Evolutionary conservation across 2,329 filamentous ascomycete genomes (phyloP).

Genomic region (Thermoascus crustaceus): DNA sequence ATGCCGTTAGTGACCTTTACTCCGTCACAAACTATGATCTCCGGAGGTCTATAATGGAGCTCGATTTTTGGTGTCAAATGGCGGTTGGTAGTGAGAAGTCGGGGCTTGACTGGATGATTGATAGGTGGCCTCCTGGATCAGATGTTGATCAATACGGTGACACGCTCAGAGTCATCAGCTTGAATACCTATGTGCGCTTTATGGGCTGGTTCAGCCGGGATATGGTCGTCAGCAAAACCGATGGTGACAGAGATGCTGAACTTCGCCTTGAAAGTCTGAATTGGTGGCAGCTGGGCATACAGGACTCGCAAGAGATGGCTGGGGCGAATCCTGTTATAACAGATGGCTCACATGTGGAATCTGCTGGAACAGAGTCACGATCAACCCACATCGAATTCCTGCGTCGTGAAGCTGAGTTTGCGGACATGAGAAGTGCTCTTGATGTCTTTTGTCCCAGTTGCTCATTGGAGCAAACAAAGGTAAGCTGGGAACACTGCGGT

Average conservation of each 20-base stretch:
- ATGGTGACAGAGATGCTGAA: constrained; percentile 51
- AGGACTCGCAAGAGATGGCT: constrained; percentile 45
- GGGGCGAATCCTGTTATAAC: constrained; percentile 25
- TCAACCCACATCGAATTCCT: constrained; percentile 20
- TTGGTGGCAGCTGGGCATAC: constrained; percentile 58
- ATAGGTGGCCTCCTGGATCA: constrained; percentile 63
- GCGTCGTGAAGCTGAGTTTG: constrained; percentile 19
- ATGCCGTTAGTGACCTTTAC: constrained; percentile 63
- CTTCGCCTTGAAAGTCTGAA: constrained; percentile 57
- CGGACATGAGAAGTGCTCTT: constrained; percentile 28
- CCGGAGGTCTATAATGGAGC: constrained; percentile 69
- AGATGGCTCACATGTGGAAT: constrained; percentile 1
- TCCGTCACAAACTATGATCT: constrained; percentile 62
- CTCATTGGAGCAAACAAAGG: constrained; percentile 20
- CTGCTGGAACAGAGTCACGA: constrained; percentile 10
- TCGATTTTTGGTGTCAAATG: constrained; percentile 97
- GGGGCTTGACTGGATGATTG: constrained; percentile 83
- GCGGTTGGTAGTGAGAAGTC: constrained; percentile 81
- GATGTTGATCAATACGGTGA: constrained; percentile 62
- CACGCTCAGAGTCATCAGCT: constrained; percentile 68
- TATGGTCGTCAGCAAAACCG: constrained; percentile 33
- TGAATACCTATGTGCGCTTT: constrained; percentile 64
- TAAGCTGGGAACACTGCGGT: constrained; percentile 11
- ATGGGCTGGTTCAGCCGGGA: constrained; percentile 72
- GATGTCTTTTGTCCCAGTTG: constrained; percentile 26